These are phyloP conservation scores for Penicillium coffeae DNA, from an alignment of 495 filamentous ascomycete genomes.

Conservation along the genomic window DNA sequence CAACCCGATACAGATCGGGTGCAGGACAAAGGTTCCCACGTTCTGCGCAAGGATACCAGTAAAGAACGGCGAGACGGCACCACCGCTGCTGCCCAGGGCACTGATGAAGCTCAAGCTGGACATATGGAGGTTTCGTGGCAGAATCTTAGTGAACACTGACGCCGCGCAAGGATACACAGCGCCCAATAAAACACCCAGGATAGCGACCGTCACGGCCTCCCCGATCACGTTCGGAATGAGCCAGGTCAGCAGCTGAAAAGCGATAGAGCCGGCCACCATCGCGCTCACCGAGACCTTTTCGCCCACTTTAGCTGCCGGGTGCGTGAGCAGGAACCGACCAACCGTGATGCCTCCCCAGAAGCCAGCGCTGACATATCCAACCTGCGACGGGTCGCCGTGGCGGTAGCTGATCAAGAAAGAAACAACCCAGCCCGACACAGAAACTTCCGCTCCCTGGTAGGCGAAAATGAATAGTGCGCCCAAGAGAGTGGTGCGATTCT, in stretches of 20 bases:
- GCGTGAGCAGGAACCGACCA: slow-evolving; percentile 64
- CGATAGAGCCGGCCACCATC: slow-evolving; percentile 55
- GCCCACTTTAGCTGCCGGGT: slow-evolving; percentile 59
- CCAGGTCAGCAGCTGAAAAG: slow-evolving; percentile 72
- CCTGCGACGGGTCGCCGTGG: slow-evolving; percentile 57
- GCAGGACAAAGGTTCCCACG: slow-evolving; percentile 68
- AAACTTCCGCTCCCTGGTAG: slow-evolving; percentile 77
- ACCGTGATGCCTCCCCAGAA: slow-evolving; percentile 79
- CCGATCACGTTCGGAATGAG: slow-evolving; percentile 67
- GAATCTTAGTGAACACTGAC: slow-evolving; percentile 58
- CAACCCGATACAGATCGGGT: slow-evolving; percentile 64
- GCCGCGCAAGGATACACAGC: slow-evolving; percentile 73
- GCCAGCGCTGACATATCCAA: slow-evolving; percentile 78
- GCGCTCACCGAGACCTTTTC: slow-evolving; percentile 63
- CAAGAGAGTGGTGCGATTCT: slow-evolving; percentile 59
- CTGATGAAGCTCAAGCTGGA: slow-evolving; percentile 66
- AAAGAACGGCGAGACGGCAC: slow-evolving; percentile 69
- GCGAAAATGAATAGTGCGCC: slow-evolving; percentile 76
- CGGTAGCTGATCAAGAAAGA: slow-evolving; percentile 71
- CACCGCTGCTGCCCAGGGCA: slow-evolving; percentile 70
- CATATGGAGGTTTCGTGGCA: slow-evolving; percentile 61
- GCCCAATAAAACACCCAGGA: slow-evolving; percentile 75
- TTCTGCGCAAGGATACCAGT: slow-evolving; percentile 67
- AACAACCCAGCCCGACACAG: slow-evolving; percentile 77
- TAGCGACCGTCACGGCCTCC: slow-evolving; percentile 62